Evolutionary conservation across 176 grass and related monocot genomes (phyloP), one percentile per base, ranked within the genome.

Genomic region (Zoysia pacifica): DNA sequence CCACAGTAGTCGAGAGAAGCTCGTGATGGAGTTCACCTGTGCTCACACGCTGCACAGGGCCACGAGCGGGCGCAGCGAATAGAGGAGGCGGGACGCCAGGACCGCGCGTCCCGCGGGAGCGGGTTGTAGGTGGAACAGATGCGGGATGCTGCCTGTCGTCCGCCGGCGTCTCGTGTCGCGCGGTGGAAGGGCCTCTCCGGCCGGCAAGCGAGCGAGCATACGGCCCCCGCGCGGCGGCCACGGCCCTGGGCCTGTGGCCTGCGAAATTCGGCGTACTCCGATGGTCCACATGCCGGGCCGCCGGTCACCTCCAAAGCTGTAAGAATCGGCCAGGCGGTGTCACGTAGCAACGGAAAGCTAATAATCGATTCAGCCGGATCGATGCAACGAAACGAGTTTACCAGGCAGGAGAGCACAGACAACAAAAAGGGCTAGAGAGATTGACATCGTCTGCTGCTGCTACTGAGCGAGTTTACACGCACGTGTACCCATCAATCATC

Each of bases 271-370:
- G 52, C 52, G 14, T 18, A n/a, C 0, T 19, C n/a, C 4, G 56
- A 20, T 20, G n/a, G 56, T 20, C n/a, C 55, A 3, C 7, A 54
- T 54, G 54, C 16, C n/a, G 73, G 16, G 48, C 13, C 54, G 11
- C 39, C 7, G 38, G 65, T 55, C 65, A 52, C 54, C 78, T 76
- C 66, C 42, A 4, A 15, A 56, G 11, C 16, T 72, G 79, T 72
- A 67, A 50, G 19, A 35, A 14, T 53, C 45, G 37, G 6, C 46
- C 20, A 37, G 74, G 55, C 47, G 56, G 2, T 63, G 20, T 44
- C 73, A 16, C 53, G 52, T 52, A 74, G 51, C n/a, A 70, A 52
- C 74, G 74, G 54, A 28, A 67, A 75, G 16, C 9, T 12, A 19
- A 15, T 28, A 8, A 54, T 54, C 15, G 15, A 40, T 74, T 58